Evolutionary conservation across 2,329 filamentous ascomycete genomes (phyloP), one percentile per base, ranked within the genome.

Genomic region (Fonsecaea multimorphosa): DNA sequence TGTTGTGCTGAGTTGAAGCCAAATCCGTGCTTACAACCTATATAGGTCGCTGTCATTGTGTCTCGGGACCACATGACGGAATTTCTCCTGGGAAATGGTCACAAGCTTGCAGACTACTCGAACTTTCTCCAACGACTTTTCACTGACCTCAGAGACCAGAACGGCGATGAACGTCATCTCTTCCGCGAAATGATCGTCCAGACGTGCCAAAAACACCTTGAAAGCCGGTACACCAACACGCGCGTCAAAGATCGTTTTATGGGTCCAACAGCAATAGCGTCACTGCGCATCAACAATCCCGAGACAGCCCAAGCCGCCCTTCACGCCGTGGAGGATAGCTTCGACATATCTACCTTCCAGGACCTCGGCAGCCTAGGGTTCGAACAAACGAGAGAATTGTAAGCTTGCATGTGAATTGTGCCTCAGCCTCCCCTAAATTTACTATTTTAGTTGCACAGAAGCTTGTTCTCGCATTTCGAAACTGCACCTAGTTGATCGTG

Each of bases 1-100:
- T 60, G 27, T 31, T 36, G n/a, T 6, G n/a, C 55, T 11, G 12
- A 64, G 11, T 40, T 64, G 12, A 44, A n/a, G 32, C 22, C n/a
- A n/a, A n/a, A n/a, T 40, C 49, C 22, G 46, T 55, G 29, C 62
- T 64, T 54, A 64, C 57, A 59, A 24, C 16, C 46, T 44, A 34
- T 29, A 51, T 32, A 64, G 62, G 62, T 64, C 34, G 22, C 49
- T 54, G 29, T 64, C 38, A 60, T 64, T 54, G 62, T 60, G 44
- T 24, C 56, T 38, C 55, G 54, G 27, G 57, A 44, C 27, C 22
- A 29, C 4, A 29, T 60, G 44, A 54, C 38, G 6, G 16, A 44
- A 54, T 59, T 64, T 27, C 36, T 53, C 24, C 22, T 53, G 12
- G 29, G 51, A 29, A 7, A 12, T n/a, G 24, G 19, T 19, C 24